Evolutionary conservation across 129 eudicot genomes (phyloP), one percentile per base, ranked within the genome.

Genomic region (Deinandra increscens): DNA sequence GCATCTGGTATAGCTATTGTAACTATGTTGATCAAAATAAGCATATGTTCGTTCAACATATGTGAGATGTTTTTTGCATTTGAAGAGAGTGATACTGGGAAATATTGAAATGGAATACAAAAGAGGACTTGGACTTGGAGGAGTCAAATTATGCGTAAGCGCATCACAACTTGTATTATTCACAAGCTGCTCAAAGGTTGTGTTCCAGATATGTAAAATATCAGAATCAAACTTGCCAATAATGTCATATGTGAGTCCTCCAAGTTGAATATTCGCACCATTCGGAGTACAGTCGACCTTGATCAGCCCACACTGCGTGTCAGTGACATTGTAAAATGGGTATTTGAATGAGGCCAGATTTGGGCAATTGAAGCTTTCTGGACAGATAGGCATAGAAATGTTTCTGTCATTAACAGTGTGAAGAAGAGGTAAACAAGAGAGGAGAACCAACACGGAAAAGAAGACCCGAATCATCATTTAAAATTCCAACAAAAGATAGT

Each of bases 11-110:
- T 64, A 48, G 42, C 37, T 74, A 4, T 51, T 20, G 15, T 73
- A 64, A 37, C 20, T 11, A 3, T 0, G 10, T 14, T 2, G 11
- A 20, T 20, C 0, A 54, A 74, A 74, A 64, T 74, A 74, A 23
- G 17, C 19, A 14, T 70, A 18, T 46, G 53, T 14, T n/a, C 6
- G 0, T 1, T 6, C 0, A 37, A 6, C 7, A 41, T 9, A 0
- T 2, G 3, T 6, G 23, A 6, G 22, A n/a, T 34, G 4, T 5
- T 20, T 64, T 33, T 4, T 4, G 33, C 89, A 87, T 68, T 71
- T 76, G 70, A 79, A 84, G 49, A 87, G 13, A 65, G 78, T 68
- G 65, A 84, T 45, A 11, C 2, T 1, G 45, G 63, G n/a, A 14
- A 0, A 0, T 7, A 83, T 41, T 22, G 74, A 61, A 45, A 70